Evolutionary conservation across 192 early-diverging fungal genomes (phyloP).

Genomic region (Coemansia sp.): DNA sequence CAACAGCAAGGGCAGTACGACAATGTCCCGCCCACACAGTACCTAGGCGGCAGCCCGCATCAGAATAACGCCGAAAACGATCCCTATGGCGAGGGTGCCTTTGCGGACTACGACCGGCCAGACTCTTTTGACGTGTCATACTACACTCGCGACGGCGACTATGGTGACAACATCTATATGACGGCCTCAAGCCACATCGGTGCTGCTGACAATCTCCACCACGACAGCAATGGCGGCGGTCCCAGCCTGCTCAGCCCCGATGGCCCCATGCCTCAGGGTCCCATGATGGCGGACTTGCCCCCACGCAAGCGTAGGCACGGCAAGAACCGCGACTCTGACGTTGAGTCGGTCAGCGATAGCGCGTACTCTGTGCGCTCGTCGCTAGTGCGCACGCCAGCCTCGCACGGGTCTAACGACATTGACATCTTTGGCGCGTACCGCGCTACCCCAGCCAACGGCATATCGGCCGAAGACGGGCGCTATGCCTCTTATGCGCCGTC

Average conservation of each 20-base stretch:
- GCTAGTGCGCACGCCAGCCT: conserved; percentile 58
- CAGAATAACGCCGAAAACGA: conserved; percentile 37
- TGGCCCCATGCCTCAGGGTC: conserved; percentile 47
- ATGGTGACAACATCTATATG: conserved; percentile 48
- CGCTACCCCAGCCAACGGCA: conserved; percentile 18
- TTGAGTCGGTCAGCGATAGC: conserved; percentile 57
- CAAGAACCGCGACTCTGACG: conserved; percentile 52
- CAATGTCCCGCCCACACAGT: conserved; percentile 54
- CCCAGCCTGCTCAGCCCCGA: conserved; percentile 53
- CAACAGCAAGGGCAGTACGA: conserved; percentile 40
- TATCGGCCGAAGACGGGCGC: conserved; percentile 59
- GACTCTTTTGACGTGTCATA: conserved; percentile 61
- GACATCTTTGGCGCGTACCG: conserved; percentile 59
- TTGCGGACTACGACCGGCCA: conserved; percentile 51
- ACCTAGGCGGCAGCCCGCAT: conserved; percentile 39
- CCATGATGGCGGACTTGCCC: conserved; percentile 51
- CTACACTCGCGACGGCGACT: conserved; percentile 53
- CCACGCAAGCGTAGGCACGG: conserved; percentile 51
- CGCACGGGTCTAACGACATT: conserved; percentile 52
- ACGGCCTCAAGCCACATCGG: conserved; percentile 5
- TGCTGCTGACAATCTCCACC: conserved; percentile 12
- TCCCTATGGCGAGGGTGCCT: conserved; percentile 48
- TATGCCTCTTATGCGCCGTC: conserved; percentile 71
- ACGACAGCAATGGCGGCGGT: conserved; percentile 24
- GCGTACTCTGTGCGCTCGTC: conserved; percentile 58